Percentiles rank a stretch among this genome's conserved stretches.
Evolutionary conservation across 148 eudicot species (phyloP).

Genomic region (Diospyros kaki): DNA sequence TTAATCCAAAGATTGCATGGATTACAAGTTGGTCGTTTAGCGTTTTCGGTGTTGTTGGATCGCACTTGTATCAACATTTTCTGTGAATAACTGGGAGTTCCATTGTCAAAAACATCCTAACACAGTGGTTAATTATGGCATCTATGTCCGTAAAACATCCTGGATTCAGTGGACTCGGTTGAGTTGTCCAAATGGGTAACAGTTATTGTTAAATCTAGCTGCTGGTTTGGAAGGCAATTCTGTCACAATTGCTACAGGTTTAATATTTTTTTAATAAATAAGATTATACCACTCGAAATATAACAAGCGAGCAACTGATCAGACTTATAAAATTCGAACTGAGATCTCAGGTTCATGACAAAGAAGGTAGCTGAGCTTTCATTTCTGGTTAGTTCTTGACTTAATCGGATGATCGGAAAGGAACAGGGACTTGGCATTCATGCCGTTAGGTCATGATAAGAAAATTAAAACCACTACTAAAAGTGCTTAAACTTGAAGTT

Average conservation of each 20-base stretch:
- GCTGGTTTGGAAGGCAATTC: no score
- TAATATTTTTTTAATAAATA: no score
- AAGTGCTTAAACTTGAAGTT: slow-evolving; percentile 23
- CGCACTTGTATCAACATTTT: not conserved
- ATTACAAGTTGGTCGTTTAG: slow-evolving; percentile 9
- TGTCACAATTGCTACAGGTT: not conserved
- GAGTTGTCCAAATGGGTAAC: not conserved
- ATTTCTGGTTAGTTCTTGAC: slow-evolving; percentile 16
- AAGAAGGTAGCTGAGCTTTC: slow-evolving; percentile 18
- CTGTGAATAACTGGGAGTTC: not conserved
- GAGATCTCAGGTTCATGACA: no score
- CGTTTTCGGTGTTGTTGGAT: no score
- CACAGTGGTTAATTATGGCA: not conserved
- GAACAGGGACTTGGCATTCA: slow-evolving; percentile 2
- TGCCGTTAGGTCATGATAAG: slow-evolving; percentile 22
- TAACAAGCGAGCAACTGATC: no score
- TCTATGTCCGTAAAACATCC: not conserved
- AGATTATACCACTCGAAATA: no score
- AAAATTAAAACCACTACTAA: not conserved
- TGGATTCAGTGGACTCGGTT: not conserved
- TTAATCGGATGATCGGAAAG: slow-evolving; percentile 11
- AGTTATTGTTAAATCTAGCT: slow-evolving; percentile 11
- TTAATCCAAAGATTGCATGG: not conserved
- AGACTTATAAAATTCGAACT: no score
- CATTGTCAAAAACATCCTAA: not conserved